Evolutionary conservation across 805 yeast species (phyloP).

Genomic region (Saccharomycopsis amapae): DNA sequence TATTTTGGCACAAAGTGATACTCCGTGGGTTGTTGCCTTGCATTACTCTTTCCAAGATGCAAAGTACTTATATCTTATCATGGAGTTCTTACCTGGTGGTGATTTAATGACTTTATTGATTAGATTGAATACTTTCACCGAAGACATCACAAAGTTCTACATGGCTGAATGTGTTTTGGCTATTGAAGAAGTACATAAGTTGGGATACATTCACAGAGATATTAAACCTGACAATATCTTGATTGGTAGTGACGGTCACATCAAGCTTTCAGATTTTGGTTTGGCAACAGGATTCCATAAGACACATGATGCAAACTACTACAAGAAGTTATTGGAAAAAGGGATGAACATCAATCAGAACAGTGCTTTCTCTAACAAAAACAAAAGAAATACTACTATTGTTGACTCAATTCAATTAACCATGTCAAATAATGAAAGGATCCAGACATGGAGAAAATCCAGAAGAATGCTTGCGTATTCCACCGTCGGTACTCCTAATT

Average conservation of each 20-base stretch:
- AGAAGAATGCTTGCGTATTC: conserved; percentile 92
- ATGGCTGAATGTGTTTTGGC: conserved; percentile 96
- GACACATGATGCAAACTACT: conserved; percentile 86
- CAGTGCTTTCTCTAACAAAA: conserved; percentile 19
- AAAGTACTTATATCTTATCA: conserved; percentile 71
- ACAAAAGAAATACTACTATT: conserved; percentile 22
- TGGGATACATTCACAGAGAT: conserved; percentile 94
- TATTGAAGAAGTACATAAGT: conserved; percentile 85
- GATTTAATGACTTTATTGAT: conserved; percentile 93
- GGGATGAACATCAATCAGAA: conserved; percentile 24
- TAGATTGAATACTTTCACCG: conserved; percentile 89
- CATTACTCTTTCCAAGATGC: conserved; percentile 67
- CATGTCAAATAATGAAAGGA: conserved; percentile 89
- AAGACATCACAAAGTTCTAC: conserved; percentile 86
- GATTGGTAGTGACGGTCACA: conserved; percentile 71
- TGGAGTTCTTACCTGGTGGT: conserved; percentile 94
- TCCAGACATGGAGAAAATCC: conserved; percentile 93
- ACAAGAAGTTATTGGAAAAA: conserved; percentile 59
- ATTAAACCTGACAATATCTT: conserved; percentile 95
- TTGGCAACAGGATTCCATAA: conserved; percentile 86
- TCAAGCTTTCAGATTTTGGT: conserved; percentile 69
- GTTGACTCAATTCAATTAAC: conserved; percentile 77
- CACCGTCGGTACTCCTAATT: conserved; percentile 94
- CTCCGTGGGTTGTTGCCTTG: conserved; percentile 88
- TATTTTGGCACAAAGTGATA: conserved; percentile 83